These are phyloP conservation scores for Pelargonium nanum DNA, from an alignment of 345 rosid genomes.

Conservation along the genomic window DNA sequence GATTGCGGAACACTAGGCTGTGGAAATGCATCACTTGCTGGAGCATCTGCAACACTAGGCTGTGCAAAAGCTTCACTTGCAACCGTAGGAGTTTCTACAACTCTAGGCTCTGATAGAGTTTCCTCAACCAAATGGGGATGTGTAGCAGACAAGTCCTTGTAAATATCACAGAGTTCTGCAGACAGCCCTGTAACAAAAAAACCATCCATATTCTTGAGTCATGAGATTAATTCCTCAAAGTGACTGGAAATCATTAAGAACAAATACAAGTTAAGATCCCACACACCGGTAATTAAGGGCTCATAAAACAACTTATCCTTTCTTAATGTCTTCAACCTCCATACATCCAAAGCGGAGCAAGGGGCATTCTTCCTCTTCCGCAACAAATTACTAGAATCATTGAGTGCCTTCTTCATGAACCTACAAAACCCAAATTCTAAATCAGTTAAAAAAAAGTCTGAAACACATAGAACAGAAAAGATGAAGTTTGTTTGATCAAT, in stretches of 20 bases:
- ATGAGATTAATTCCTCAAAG: constrained; percentile 6
- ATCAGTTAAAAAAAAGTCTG: constrained; percentile 14
- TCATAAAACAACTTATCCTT: constrained; percentile 45
- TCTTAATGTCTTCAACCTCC: constrained; percentile 48
- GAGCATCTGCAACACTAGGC: constrained; percentile 10
- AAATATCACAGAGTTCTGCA: constrained; percentile 30
- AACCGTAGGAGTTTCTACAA: constrained; percentile 17
- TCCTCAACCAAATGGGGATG: constrained; percentile 33
- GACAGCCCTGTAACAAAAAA: constrained; percentile 35
- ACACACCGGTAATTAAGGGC: constrained; percentile 50
- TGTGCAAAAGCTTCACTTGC: constrained; percentile 26
- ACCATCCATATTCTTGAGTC: constrained; percentile 1
- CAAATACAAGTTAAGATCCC: constrained; percentile 3
- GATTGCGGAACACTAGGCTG: constrained; percentile 12
- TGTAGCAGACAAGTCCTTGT: constrained; percentile 1
- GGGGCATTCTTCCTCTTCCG: constrained; percentile 41
- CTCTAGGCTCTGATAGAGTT: constrained; percentile 20
- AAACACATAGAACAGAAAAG: neutral
- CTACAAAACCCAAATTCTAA: constrained; percentile 21
- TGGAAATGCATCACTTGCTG: constrained; percentile 16
- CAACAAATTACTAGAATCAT: constrained; percentile 31
- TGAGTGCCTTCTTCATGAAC: constrained; percentile 40
- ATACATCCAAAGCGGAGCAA: constrained; percentile 33
- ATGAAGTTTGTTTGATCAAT: constrained; percentile 5
- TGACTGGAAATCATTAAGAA: constrained; percentile 11